Evolutionary conservation across 352 stramenopile genomes (phyloP), one percentile per base, ranked within the genome.

Genomic region (Phytophthora colocasiae): DNA sequence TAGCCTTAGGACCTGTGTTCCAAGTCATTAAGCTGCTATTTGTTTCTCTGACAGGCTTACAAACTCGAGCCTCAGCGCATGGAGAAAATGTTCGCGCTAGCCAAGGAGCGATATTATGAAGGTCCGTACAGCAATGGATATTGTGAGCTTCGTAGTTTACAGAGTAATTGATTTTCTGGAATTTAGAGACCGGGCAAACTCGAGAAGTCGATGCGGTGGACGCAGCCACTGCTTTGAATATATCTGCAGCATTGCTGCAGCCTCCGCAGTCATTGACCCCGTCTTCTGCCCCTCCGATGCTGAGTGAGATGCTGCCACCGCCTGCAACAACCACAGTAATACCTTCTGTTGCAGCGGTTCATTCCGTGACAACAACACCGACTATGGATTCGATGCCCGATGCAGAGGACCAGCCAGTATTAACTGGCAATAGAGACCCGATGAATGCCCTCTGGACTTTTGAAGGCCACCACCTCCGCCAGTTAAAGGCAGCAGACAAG

Each of bases 391-490:
- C 49, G n/a, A 64, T 79, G 17, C 17, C 46, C 0, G 60, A 55
- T 26, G 7, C 52, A 9, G 47, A 69, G 6, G 62, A 73, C 8
- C 48, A 67, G 4, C 19, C 50, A 15, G 36, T 24, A 22, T n/a
- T 69, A 19, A 64, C 58, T 24, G 63, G 54, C 17, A 46, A 58
- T 6, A 79, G 80, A 48, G 74, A 89, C 54, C 71, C 67, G 40
- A 86, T 87, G 73, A 87, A 88, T 4, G 83, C 83, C 17, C 60
- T 92, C 45, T 89, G 81, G 81, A 89, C 57, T 11, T 92, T 92
- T 44, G 71, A 80, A 45, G 83, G 83, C 2, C 83, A 92, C 57
- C 70, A 61, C 3, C 57, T 92, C 26, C 70, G 75, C 3, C 66
- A 89, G 34, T 47, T 92, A 24, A 71, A 73, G 50, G 50, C 76